Percentiles rank a stretch among this genome's conserved stretches.
phyloP scores from a whole-genome alignment of 75 land plant genomes.

The Pinus tabuliformis region DNA sequence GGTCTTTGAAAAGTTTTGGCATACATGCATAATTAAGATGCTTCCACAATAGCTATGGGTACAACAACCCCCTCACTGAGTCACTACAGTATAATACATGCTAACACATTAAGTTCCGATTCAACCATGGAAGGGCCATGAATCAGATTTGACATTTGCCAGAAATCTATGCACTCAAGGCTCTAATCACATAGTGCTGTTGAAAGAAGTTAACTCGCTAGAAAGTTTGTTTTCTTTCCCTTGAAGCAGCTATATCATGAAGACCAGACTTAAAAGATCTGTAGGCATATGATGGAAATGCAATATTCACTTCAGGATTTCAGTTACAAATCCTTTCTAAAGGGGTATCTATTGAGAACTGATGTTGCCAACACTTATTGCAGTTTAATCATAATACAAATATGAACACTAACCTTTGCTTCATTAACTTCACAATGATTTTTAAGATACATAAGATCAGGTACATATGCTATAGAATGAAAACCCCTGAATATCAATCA shows the following conservation, averaged over 20 bases:
- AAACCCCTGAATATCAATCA: background rate
- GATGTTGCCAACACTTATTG: background rate
- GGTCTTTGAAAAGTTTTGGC: background rate
- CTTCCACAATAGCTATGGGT: background rate
- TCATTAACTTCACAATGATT: background rate
- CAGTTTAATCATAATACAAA: background rate
- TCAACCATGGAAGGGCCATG: background rate
- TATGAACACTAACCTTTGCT: background rate
- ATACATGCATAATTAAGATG: background rate
- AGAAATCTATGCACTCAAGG: background rate
- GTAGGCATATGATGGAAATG: background rate
- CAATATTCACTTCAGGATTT: background rate
- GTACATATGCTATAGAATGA: background rate
- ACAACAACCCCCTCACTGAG: background rate
- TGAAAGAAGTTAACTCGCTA: background rate
- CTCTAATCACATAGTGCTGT: background rate
- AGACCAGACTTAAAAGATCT: background rate
- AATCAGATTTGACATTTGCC: background rate
- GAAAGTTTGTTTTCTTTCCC: background rate
- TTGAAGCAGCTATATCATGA: background rate
- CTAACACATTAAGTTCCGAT: background rate
- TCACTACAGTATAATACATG: background rate
- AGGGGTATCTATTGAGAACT: background rate
- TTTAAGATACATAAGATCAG: background rate
- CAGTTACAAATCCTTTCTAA: background rate